Evolutionary conservation across 805 yeast genomes (phyloP), one percentile per base, ranked within the genome.

Genomic region (Candida adriatica): DNA sequence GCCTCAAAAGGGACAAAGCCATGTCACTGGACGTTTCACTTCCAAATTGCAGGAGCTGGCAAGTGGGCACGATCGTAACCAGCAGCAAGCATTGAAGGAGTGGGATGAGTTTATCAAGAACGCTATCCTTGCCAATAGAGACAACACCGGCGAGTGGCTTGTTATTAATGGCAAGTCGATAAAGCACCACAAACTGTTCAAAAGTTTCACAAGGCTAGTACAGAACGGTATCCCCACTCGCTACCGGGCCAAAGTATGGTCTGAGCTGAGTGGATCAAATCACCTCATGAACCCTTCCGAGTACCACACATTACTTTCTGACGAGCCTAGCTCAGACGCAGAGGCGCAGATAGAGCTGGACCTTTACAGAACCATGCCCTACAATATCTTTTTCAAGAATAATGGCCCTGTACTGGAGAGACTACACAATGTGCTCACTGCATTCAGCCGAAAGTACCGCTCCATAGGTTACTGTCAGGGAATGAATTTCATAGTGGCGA

Each of bases 401-500:
- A 66, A 71, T 8, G 79, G 79, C 0, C 75, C 78, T 1, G 75
- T 74, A n/a, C 62, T 65, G 23, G 54, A 49, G 23, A 68, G 64
- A 33, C 46, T 73, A 18, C 56, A 68, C 25, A 54, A 69, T 11
- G 63, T 74, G 6, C 50, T 73, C 29, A 61, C 64, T 23, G 77
- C 78, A 1, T 72, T 66, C 41, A 62, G 66, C 13, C 56, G 63
- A 6, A 61, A 69, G 37, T 62, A 63, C 37, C 67, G 71, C 0
- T 56, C 56, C 1, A 56, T 72, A 26, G 79, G 80, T 1, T 73
- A 73, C 46, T 67, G 73, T 31, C 80, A 73, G 42, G 80, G 80
- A 1, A 66, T 73, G 80, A 73, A 73, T 45, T 64, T 72, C 42
- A 66, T 73, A n/a, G 68, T 66, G 8, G 80, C 75, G 0, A 68